Evolutionary conservation across 2,329 filamentous ascomycete genomes (phyloP), one percentile per base, ranked within the genome.

Genomic region (Alternaria sp.): DNA sequence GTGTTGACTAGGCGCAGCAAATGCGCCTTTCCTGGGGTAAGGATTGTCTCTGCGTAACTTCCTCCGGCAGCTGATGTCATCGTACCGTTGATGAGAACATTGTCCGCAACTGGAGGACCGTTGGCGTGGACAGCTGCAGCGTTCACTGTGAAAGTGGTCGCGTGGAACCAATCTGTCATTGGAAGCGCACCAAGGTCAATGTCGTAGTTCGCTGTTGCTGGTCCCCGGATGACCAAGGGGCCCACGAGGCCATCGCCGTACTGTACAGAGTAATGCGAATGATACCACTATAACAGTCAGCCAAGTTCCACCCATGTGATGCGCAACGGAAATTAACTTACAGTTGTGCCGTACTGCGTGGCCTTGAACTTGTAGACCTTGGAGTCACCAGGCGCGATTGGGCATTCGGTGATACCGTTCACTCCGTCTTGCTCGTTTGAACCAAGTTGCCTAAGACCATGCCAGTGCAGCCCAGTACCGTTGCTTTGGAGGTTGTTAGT

Each of bases 331-430:
- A 51, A 44, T 17, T 6, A 40, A 62, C 70, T 62, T 61, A 73
- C 71, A 13, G 77, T 75, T n/a, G 75, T 70, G 40, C 77, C 77
- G 40, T 77, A 78, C 53, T 80, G 77, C 3, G 76, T 79, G 4
- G 76, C 76, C 46, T 76, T 73, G 68, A 77, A 80, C 9, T 63
- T 73, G 58, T 79, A 80, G 4, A 72, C 66, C 32, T 68, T 76
- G 9, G 68, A 73, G n/a, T 67, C 66, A 2, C 86, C 87, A 0
- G 90, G 89, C 6, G 88, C 81, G 62, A 92, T 88, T 2, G 90
- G 90, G 66, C 90, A 93, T 75, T 93, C 89, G 11, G 85, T 86
- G 23, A 87, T 73, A 26, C 84, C 82, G 23, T 80, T 80, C 5
- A 82, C 80, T 11, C 84, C 83, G 65, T 85, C 84, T 67, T 79